These are phyloP conservation scores for Aegle marmelos DNA, from an alignment of 345 rosid genomes.

Conservation along the genomic window DNA sequence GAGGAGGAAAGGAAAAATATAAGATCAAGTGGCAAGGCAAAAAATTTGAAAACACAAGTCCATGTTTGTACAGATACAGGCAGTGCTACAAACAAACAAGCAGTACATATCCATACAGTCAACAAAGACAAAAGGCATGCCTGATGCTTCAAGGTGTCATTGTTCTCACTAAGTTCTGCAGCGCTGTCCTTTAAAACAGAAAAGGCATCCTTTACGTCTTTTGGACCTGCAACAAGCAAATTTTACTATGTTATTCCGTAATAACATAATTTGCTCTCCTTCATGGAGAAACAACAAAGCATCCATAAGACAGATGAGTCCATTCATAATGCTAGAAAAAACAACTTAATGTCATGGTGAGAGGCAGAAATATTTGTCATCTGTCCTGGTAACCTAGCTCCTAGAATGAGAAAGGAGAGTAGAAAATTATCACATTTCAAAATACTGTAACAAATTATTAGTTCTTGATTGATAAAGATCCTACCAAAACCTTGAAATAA, in stretches of 20 bases:
- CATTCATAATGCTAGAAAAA: background rate
- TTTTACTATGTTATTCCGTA: background rate
- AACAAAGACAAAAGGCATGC: conserved; percentile 34
- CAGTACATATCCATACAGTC: conserved; percentile 16
- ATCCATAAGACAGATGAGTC: background rate
- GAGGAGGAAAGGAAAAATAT: background rate
- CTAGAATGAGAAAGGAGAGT: background rate
- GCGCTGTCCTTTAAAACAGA: conserved; percentile 69
- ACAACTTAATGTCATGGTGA: background rate
- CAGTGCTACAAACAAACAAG: conserved; percentile 2
- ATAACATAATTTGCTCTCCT: background rate
- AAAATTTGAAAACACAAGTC: background rate
- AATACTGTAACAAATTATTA: background rate
- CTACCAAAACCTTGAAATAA: background rate
- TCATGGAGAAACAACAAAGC: background rate
- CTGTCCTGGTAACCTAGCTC: background rate
- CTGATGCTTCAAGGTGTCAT: conserved; percentile 67
- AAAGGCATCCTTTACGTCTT: conserved; percentile 72
- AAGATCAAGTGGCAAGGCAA: conserved; percentile 3
- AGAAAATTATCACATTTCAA: background rate
- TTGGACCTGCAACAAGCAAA: conserved; percentile 51
- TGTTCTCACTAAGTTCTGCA: conserved; percentile 48
- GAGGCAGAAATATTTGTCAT: background rate
- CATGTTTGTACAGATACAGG: background rate
- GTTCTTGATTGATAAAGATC: background rate